Base-by-base conservation (phyloP, 176 grass and related monocot species). In the Alopecurus myosuroides region DNA sequence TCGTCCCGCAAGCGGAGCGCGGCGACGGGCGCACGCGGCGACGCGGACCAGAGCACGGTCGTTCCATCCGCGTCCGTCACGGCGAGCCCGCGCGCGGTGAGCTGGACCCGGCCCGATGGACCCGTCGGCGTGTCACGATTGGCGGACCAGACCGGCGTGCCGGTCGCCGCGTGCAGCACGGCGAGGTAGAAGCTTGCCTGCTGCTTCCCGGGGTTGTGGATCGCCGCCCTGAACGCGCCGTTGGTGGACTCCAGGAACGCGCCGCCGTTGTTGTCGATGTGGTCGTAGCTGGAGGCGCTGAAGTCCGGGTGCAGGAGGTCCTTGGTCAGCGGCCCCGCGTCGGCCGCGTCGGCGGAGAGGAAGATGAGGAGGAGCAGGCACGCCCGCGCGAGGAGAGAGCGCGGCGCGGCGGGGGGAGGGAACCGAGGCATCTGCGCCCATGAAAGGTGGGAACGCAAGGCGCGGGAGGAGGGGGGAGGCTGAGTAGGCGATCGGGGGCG, bases 61-160 rank as follows among this genome's bases (percentile, higher is more conserved):
- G 88, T 18, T 11, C 93, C 89, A 4, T 93, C 82, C 11, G 71
- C 46, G 53, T 57, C 70, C 20, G 85, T 80, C 52, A 95, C 87
- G 12, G 87, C 10, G 44, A 98, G 74, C 15, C 96, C 93, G 23
- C 20, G 33, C 33, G 31, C 18, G 0, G 91, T 87, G 37, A 98
- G 91, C 0, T 6, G 22, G 52, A 98, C 85, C 46, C 18, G 6
- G 50, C 96, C 96, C 18, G 91, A 86, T 3, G 58, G 44, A 10
- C 82, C 74, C 15, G 74, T 91, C 7, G 96, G 81, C 34, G 81
- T 42, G 73, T 41, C 74, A 39, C 88, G 93, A 70, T 95, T 95
- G 75, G 82, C 96, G 13, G 91, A 89, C 96, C 96, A 98, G 36
- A 98, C 66, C 13, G 81, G 17, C 25, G 91, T 95, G 34, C 77